Conservation (phyloP, 2,329 filamentous ascomycete species). For the Claviceps purpurea region DNA sequence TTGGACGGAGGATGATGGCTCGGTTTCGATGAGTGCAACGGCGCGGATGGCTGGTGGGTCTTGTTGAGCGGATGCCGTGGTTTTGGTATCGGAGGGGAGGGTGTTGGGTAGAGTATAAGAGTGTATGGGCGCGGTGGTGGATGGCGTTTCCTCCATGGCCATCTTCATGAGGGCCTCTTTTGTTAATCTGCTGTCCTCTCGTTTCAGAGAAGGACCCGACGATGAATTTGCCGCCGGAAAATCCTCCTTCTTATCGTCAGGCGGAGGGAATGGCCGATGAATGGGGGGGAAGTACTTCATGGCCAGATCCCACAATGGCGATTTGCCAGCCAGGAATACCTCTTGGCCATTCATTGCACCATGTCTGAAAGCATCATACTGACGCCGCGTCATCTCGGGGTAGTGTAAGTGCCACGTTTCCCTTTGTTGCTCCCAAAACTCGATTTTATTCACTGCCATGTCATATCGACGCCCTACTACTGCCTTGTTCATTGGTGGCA, state of each 20-base stretch:
- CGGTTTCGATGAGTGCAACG: constrained; percentile 54
- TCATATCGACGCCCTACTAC: constrained; percentile 45
- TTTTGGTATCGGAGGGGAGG: constrained; percentile 21
- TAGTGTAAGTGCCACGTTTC: constrained; percentile 48
- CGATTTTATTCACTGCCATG: constrained; percentile 38
- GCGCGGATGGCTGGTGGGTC: constrained; percentile 24
- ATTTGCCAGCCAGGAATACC: constrained; percentile 37
- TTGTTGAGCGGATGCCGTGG: constrained; percentile 21
- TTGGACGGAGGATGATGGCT: constrained; percentile 49
- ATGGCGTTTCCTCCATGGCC: constrained; percentile 12
- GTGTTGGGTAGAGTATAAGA: constrained; percentile 22
- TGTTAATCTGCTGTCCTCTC: constrained; percentile 10
- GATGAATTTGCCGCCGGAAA: neutral
- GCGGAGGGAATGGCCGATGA: constrained; percentile 3
- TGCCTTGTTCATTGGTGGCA: constrained; percentile 35
- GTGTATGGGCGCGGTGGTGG: constrained; percentile 17
- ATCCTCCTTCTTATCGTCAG: no score
- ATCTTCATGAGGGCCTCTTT: constrained; percentile 11
- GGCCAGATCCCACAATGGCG: constrained; percentile 40
- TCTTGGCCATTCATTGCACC: constrained; percentile 38
- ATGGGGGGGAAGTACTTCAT: constrained; percentile 45
- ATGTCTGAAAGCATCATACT: constrained; percentile 40
- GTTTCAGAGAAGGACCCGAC: constrained; percentile 11
- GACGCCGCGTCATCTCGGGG: constrained; percentile 49
- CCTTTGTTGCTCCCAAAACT: constrained; percentile 44